phyloP scores from a whole-genome alignment of 2,329 filamentous ascomycete species.

The Esteya vermicola region DNA sequence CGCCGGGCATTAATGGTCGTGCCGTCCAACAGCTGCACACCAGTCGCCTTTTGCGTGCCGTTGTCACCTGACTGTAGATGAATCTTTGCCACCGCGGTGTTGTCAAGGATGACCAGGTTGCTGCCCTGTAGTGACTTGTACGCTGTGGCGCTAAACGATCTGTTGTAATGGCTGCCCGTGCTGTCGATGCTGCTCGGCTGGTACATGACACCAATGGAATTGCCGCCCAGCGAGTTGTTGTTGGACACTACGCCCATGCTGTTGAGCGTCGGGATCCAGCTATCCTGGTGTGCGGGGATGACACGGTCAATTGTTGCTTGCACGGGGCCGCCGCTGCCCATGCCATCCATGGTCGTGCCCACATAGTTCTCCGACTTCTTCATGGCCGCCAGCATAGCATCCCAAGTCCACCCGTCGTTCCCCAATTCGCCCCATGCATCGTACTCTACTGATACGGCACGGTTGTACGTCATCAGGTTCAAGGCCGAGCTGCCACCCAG shows the following conservation, averaged over 20 bases:
- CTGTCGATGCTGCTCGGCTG: constrained; percentile 34
- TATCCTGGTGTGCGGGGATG: constrained; percentile 25
- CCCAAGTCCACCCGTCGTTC: constrained; percentile 16
- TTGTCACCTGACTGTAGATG: constrained; percentile 14
- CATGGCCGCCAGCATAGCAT: constrained; percentile 8
- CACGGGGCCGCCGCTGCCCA: constrained; percentile 10
- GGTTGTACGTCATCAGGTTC: constrained; percentile 25
- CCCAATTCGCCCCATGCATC: constrained; percentile 20
- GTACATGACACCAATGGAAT: constrained; percentile 33
- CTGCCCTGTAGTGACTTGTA: constrained; percentile 25
- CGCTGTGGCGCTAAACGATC: constrained; percentile 30
- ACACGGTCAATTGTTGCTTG: constrained; percentile 23
- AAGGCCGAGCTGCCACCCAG: constrained; percentile 30
- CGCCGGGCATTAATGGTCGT: constrained; percentile 13
- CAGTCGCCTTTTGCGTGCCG: constrained; percentile 8
- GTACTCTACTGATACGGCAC: constrained; percentile 17
- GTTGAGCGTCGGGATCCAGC: constrained; percentile 30
- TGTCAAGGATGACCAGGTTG: constrained; percentile 26
- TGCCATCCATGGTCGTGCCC: constrained; percentile 4
- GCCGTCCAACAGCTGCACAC: constrained; percentile 14
- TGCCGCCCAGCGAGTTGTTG: constrained; percentile 31
- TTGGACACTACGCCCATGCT: constrained; percentile 26
- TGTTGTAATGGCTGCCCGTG: constrained; percentile 28
- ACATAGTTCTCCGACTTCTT: constrained; percentile 13
- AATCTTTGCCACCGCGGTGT: constrained; percentile 22